Base-by-base conservation (phyloP, 2,329 filamentous ascomycete genomes). In the Hortaea sp. region DNA sequence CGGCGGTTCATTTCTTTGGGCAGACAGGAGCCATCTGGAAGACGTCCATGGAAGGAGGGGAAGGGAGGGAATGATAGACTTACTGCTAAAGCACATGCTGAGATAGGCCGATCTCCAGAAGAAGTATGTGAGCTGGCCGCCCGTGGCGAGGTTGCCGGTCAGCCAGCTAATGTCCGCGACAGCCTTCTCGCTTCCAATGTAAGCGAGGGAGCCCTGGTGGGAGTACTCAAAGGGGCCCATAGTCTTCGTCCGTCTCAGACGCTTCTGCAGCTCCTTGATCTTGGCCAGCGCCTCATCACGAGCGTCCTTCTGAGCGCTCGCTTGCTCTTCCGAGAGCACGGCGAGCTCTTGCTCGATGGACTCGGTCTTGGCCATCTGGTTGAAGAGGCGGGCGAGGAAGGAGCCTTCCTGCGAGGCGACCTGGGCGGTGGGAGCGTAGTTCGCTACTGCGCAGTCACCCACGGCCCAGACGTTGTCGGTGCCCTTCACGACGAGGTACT, bases 21-120 rank as follows among this genome's bases (percentile, higher is more conserved):
- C 20, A 20, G 20, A 4, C 4, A 4, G 2, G 20, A 20, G 20
- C 20, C 20, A 20, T 20, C 20, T 20, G 4, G 20, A 42, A n/a
- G n/a, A n/a, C n/a, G n/a, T 29, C 44, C 30, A 32, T 46, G n/a
- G n/a, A n/a, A n/a, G n/a, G n/a, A n/a, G n/a, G n/a, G n/a, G n/a
- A n/a, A n/a, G n/a, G n/a, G 6, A 9, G 7, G 10, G 10, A 3
- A 7, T 39, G 30, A 10, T 29, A 5, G 42, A 51, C 87, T 82
- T 78, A 92, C 88, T 89, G 81, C 89, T 97, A 70, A 98, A 98
- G 80, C 90, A 95, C 92, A 98, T 98, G 77, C 88, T 95, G 67
- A 98, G 75, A 69, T 98, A 98, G 46, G 90, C 92, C 64, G 86
- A 94, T 66, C 89, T 80, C 92, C 92, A 98, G 81, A 98, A 98